A percentile compares a stretch with the other conserved stretches of the same genome.
These are phyloP conservation scores for Diophrys appendiculata DNA, from an alignment of 73 alveolate species.

Conservation along the genomic window DNA sequence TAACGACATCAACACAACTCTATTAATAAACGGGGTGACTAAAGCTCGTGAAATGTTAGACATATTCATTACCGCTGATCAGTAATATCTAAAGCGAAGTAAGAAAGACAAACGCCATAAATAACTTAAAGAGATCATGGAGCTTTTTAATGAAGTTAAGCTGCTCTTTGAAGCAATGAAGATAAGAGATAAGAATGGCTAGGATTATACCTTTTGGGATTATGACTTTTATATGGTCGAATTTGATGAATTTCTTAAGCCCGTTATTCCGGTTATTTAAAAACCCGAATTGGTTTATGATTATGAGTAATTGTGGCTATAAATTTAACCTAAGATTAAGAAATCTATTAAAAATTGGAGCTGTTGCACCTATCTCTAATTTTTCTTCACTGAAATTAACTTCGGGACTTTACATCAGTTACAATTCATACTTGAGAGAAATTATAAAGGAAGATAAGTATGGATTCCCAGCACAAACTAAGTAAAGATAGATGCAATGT, in stretches of 20 bases:
- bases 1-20: not conserved
- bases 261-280: not conserved
- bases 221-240: not conserved
- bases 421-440: slow-evolving; percentile 37
- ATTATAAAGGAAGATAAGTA: slow-evolving; percentile 53
- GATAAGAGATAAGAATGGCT: not conserved
- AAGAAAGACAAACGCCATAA: no score
- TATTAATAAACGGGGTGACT: not conserved
- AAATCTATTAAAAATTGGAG: slow-evolving; percentile 3
- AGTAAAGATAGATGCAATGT: slow-evolving; percentile 47
- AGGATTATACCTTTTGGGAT: not conserved
- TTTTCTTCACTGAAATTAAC: slow-evolving; percentile 23
- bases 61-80: not conserved
- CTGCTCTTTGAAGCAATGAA: not conserved
- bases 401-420: slow-evolving; percentile 38
- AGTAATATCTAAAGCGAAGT: not conserved
- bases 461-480: slow-evolving; percentile 13
- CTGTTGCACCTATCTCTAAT: slow-evolving; percentile 15
- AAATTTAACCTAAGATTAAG: not conserved
- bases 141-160: no score
- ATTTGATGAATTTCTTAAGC: not conserved
- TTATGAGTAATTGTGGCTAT: not conserved
- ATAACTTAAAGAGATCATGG: not conserved
- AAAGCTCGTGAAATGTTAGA: not conserved
- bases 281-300: not conserved